Conservation (phyloP, 2,329 filamentous ascomycete species). For the Remersonia thermophila region DNA sequence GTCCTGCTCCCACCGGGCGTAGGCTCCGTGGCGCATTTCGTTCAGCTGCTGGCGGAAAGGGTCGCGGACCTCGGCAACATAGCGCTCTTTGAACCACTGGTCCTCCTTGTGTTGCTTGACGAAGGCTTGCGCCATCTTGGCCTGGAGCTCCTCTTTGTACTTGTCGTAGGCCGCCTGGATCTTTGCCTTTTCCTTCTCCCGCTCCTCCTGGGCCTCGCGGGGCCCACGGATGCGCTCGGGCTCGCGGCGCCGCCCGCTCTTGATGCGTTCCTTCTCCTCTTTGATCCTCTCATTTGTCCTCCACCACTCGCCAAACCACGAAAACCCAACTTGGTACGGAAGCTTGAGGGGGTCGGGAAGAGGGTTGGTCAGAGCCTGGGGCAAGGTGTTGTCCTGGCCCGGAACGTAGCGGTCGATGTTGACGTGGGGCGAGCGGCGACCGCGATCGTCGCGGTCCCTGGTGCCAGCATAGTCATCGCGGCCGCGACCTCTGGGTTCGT, state of each 20-base stretch:
- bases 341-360: slow-evolving; percentile 60
- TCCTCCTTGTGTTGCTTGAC: slow-evolving; percentile 87
- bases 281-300: slow-evolving; percentile 70
- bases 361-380: slow-evolving; percentile 46
- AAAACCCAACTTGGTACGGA: slow-evolving; percentile 72
- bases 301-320: slow-evolving; percentile 82
- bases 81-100: slow-evolving; percentile 96
- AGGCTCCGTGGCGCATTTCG: slow-evolving; percentile 66
- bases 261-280: slow-evolving; percentile 62
- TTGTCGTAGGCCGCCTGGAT: slow-evolving; percentile 59
- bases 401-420: slow-evolving; percentile 81
- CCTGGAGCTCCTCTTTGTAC: slow-evolving; percentile 57
- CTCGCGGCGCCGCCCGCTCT: slow-evolving; percentile 56
- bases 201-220: slow-evolving; percentile 58
- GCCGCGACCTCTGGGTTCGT: slow-evolving; percentile 54
- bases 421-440: slow-evolving; percentile 50
- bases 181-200: slow-evolving; percentile 64
- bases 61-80: slow-evolving; percentile 71
- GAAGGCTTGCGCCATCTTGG: slow-evolving; percentile 76
- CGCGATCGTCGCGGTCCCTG: slow-evolving; percentile 31
- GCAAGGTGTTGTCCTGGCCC: slow-evolving; percentile 46
- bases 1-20: slow-evolving; percentile 81
- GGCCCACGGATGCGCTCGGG: slow-evolving; percentile 50
- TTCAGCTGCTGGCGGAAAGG: slow-evolving; percentile 62
- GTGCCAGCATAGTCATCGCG: slow-evolving; percentile 53